Conservation (phyloP, 345 rosid species). For the Rhizophora apiculata region DNA sequence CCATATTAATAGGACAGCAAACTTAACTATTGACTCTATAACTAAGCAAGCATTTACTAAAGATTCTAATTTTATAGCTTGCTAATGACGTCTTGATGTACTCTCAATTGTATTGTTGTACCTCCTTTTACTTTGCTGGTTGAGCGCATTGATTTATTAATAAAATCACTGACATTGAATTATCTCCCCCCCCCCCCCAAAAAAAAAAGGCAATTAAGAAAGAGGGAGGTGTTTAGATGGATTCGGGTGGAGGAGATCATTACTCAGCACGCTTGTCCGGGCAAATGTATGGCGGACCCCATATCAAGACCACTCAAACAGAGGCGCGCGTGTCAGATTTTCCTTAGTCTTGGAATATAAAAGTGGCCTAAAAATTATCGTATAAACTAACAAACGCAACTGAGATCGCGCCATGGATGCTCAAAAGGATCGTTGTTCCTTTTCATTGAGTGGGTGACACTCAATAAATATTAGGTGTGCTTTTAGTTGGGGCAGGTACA, state of each 20-base stretch:
- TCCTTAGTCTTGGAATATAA: conserved; percentile 8
- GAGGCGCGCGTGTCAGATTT: conserved; percentile 9
- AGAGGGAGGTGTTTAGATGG: neutral
- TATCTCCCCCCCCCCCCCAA: too few species aligned
- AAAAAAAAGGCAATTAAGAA: neutral
- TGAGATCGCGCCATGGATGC: conserved; percentile 9
- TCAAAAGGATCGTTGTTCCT: neutral
- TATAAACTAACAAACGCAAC: neutral
- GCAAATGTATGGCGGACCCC: conserved; percentile 28
- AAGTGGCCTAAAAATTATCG: conserved; percentile 13
- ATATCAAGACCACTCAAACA: neutral
- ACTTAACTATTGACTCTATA: too few species aligned
- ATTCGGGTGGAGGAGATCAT: conserved; percentile 4
- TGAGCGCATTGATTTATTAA: too few species aligned
- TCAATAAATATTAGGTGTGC: conserved; percentile 24
- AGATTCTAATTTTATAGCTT: too few species aligned
- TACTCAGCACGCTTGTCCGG: conserved; percentile 16
- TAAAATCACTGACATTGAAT: too few species aligned
- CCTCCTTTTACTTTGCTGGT: too few species aligned
- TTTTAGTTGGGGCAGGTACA: conserved; percentile 52
- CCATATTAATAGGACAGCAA: too few species aligned
- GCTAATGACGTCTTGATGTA: too few species aligned
- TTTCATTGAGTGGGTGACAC: conserved; percentile 12
- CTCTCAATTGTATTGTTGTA: too few species aligned
- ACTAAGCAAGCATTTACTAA: too few species aligned